Evolutionary conservation across 2,329 filamentous ascomycete species (phyloP), one percentile per base, ranked within the genome.

Genomic region (Aspergillus tamarii): DNA sequence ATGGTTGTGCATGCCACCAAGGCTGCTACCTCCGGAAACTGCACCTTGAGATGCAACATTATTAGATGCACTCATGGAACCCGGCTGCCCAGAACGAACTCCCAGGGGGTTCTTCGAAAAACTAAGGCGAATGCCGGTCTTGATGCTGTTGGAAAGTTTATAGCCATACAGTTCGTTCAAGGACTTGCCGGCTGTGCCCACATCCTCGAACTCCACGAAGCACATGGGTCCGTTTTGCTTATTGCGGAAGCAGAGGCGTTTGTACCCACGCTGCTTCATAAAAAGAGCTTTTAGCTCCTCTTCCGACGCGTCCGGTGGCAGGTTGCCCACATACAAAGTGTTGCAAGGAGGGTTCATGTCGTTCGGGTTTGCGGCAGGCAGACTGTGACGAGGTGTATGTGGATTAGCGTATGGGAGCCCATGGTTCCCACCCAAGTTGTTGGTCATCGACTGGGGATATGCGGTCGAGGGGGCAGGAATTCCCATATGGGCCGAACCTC

Each of bases 291-390:
- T 98, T 61, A 99, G 86, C 77, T 98, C 95, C 74, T 98, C 94
- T 74, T 99, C 95, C 0, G 92, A 94, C 0, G 94, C 96, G 74
- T 97, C 92, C 62, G 94, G 88, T 0, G 94, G 95, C 50, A 99
- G 83, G 73, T 99, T 98, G n/a, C 95, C 94, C 23, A 99, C 94
- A 73, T 99, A 98, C 8, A 99, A 84, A 0, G 95, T 99, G 75
- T 99, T 98, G 85, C 95, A 98, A 0, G 95, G 95, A 1, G 94
- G 94, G 71, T 98, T 97, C 78, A 97, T 92, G 74, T 99, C 94
- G 14, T 94, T 94, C 0, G 94, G 94, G 70, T 98, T 98, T 65
- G 92, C 91, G 0, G 94, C 91, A 16, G 94, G 94, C 66, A 93
- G 91, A 65, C 89, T 90, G 66, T 88, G 87, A n/a, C 81, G 72